Percentiles rank a stretch among this genome's conserved stretches.
Conservation (phyloP, 2,329 filamentous ascomycete species). For the Emericellopsis cladophorae region DNA sequence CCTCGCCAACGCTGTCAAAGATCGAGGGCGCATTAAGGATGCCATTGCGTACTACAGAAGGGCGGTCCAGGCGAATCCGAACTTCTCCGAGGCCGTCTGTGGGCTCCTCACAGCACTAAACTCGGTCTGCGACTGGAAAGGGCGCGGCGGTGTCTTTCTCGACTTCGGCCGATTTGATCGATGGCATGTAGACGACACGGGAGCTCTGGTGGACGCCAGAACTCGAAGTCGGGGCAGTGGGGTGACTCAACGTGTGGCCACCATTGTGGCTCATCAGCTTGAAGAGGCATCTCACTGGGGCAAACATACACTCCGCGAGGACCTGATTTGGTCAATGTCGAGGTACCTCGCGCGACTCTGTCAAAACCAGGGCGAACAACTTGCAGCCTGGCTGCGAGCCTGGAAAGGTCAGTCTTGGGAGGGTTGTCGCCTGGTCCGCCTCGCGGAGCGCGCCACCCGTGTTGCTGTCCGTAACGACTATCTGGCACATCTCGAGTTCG, state of each 20-base stretch:
- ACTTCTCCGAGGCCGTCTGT: constrained; percentile 94
- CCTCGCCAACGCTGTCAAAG: constrained; percentile 93
- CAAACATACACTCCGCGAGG: constrained; percentile 49
- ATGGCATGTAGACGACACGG: constrained; percentile 83
- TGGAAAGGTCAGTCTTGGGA: constrained; percentile 79
- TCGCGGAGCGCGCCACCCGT: constrained; percentile 66
- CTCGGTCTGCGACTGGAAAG: constrained; percentile 90
- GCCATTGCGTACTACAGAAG: constrained; percentile 86
- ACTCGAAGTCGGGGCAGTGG: constrained; percentile 52
- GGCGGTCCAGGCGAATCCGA: constrained; percentile 81
- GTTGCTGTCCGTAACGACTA: no score
- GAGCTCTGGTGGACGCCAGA: constrained; percentile 67
- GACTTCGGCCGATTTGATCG: constrained; percentile 64
- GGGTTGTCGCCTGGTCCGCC: constrained; percentile 69
- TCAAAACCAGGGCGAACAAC: constrained; percentile 20
- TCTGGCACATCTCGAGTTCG: no score
- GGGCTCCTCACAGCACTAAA: constrained; percentile 90
- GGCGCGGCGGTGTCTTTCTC: constrained; percentile 74
- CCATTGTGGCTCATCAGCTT: constrained; percentile 82
- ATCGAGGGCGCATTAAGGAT: constrained; percentile 83
- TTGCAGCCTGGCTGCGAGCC: constrained; percentile 25
- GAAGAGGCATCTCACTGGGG: constrained; percentile 82
- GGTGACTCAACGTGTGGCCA: constrained; percentile 80
- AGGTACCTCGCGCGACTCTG: constrained; percentile 24
- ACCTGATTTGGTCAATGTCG: constrained; percentile 30